Conservation (phyloP, 106 monocot species). For the Dendrobium nobile region DNA sequence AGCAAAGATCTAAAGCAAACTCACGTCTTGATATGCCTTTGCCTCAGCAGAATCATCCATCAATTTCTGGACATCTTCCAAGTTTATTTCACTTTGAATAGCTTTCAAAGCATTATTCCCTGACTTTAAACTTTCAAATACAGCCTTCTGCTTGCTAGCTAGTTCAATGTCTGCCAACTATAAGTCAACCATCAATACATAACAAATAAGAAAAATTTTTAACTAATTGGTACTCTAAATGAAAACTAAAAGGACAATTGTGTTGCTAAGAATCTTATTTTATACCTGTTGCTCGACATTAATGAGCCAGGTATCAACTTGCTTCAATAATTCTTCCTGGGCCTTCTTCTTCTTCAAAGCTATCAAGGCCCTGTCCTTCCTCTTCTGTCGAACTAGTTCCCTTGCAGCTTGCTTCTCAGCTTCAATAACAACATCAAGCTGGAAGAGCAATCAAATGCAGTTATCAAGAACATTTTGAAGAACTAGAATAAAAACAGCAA, state of each 20-base stretch:
- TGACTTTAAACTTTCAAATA: conserved; percentile 85
- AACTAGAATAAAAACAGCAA: conserved; percentile 41
- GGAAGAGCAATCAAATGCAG: conserved; percentile 2
- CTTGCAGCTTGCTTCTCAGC: conserved; percentile 83
- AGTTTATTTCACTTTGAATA: conserved; percentile 83
- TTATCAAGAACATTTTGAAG: not conserved
- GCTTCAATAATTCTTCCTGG: conserved; percentile 83
- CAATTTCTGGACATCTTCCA: conserved; percentile 94
- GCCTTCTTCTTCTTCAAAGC: conserved; percentile 92
- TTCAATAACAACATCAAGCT: conserved; percentile 93
- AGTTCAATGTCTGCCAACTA: conserved; percentile 93
- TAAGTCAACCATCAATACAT: not conserved
- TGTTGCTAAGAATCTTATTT: not conserved
- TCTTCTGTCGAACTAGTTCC: conserved; percentile 75
- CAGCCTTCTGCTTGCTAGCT: conserved; percentile 81
- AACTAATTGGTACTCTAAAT: not conserved
- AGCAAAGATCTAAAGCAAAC: conserved; percentile 12
- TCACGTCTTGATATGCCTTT: conserved; percentile 97
- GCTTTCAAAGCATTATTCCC: conserved; percentile 85
- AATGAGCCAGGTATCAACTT: conserved; percentile 81
- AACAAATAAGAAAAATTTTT: not conserved
- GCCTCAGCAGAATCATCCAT: conserved; percentile 95
- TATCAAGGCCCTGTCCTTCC: conserved; percentile 85
- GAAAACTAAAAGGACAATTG: not conserved
- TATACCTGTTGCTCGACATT: conserved; percentile 95